These are phyloP conservation scores for Neurospora tetraspora DNA, from an alignment of 495 filamentous ascomycete species.

Conservation along the genomic window DNA sequence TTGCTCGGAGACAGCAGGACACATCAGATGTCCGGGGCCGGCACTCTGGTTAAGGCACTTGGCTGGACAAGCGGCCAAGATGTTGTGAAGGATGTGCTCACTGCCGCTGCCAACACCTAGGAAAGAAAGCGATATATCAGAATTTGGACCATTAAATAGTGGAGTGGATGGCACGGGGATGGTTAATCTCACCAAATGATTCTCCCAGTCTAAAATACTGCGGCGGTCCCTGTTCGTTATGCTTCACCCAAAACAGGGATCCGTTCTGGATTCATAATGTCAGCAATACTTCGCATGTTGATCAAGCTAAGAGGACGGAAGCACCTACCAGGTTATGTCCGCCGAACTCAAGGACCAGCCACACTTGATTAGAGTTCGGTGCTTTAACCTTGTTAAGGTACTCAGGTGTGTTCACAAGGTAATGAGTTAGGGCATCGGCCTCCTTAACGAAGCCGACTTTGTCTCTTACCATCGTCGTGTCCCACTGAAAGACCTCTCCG, in stretches of 20 bases:
- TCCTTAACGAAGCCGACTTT: background rate
- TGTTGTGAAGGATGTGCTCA: background rate
- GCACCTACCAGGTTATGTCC: background rate
- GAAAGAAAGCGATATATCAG: background rate
- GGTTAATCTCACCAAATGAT: background rate
- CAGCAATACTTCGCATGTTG: background rate
- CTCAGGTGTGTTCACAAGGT: background rate
- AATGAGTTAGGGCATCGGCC: background rate
- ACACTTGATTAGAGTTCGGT: background rate
- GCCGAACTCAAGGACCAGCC: background rate
- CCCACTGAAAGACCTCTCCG: background rate
- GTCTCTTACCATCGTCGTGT: background rate
- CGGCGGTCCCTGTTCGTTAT: background rate
- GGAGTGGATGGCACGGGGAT: background rate
- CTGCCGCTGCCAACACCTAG: background rate
- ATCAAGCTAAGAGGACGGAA: background rate
- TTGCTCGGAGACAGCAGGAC: background rate
- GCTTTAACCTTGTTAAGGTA: background rate
- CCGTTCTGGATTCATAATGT: background rate
- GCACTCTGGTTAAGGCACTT: background rate
- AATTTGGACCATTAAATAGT: background rate
- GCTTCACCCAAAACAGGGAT: background rate
- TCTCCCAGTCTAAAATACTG: background rate
- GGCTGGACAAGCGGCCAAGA: rapidly evolving
- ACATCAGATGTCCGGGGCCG: background rate